Percentiles rank a stretch among this genome's conserved stretches.
Conservation (phyloP, 2,329 filamentous ascomycete genomes). For the Trichophyton equinum region DNA sequence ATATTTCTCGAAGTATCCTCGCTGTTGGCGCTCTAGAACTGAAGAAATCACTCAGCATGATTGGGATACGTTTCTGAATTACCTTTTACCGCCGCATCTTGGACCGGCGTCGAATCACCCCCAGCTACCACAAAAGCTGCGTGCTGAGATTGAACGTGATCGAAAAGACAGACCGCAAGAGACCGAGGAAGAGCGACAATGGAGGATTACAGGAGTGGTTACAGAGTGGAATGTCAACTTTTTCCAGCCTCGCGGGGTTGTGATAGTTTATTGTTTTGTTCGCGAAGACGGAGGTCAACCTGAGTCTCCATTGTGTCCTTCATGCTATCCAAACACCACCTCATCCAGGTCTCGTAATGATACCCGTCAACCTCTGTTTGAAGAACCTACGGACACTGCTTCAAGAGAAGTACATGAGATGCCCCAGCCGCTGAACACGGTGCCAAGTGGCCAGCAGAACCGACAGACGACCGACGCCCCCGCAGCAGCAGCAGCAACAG, state of each 20-base stretch:
- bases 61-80: conserved; percentile 33
- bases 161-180: conserved; percentile 33
- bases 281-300: conserved; percentile 23
- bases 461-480: neutral
- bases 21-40: conserved; percentile 27
- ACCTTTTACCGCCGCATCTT: conserved; percentile 30
- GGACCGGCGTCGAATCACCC: conserved; percentile 25
- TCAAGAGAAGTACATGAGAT: neutral
- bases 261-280: conserved; percentile 26
- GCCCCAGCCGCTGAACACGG: neutral
- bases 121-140: conserved; percentile 26
- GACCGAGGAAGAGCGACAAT: conserved; percentile 28
- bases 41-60: conserved; percentile 30
- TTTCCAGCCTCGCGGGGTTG: conserved; percentile 27
- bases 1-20: conserved; percentile 31
- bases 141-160: conserved; percentile 30
- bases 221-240: conserved; percentile 34
- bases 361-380: neutral
- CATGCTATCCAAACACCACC: conserved; percentile 30
- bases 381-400: neutral
- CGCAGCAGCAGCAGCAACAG: no score
- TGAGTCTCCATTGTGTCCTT: conserved; percentile 28
- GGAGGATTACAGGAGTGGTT: conserved; percentile 28
- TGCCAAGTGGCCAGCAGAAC: neutral
- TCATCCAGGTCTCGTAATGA: neutral